Evolutionary conservation across 2,329 filamentous ascomycete species (phyloP).

Genomic region (Aspergillus sp.): DNA sequence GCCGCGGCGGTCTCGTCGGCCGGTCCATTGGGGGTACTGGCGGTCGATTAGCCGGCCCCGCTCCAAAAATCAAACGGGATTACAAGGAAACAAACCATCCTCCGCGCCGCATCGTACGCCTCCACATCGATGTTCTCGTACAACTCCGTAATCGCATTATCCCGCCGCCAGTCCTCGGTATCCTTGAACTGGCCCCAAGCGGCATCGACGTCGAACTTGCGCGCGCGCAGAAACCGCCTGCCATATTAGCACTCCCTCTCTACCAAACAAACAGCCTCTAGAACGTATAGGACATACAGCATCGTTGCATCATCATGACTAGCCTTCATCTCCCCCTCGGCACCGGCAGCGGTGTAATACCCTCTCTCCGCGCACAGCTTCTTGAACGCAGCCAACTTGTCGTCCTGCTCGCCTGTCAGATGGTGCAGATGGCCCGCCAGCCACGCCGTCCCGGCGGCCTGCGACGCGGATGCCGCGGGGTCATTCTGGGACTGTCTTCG

Average conservation of each 20-base stretch:
- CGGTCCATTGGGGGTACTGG: constrained; percentile 91
- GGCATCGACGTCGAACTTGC: constrained; percentile 68
- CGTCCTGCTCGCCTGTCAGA: constrained; percentile 58
- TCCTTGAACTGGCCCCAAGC: constrained; percentile 77
- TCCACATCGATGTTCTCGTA: constrained; percentile 81
- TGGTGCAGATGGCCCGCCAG: constrained; percentile 65
- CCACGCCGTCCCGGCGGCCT: constrained; percentile 29
- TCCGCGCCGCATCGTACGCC: constrained; percentile 66
- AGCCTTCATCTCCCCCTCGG: constrained; percentile 24
- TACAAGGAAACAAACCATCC: constrained; percentile 49
- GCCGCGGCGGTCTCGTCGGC: constrained; percentile 77
- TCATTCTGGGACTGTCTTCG: constrained; percentile 21
- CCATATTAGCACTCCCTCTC: background rate
- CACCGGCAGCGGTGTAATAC: constrained; percentile 33
- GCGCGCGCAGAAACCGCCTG: constrained; percentile 77
- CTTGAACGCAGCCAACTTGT: constrained; percentile 65
- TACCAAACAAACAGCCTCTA: background rate
- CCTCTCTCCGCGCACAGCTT: constrained; percentile 53
- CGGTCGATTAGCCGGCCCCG: constrained; percentile 1
- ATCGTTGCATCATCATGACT: constrained; percentile 41
- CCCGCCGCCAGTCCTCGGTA: constrained; percentile 76
- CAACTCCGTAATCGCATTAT: constrained; percentile 66
- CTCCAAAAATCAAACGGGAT: constrained; percentile 1
- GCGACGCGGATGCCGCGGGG: constrained; percentile 24
- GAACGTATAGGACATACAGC: constrained; percentile 28